Percentiles rank a stretch among this genome's conserved stretches.
These are phyloP conservation scores for Favolaschia claudopus DNA, from an alignment of 768 basidiomycete genomes.

Conservation along the genomic window DNA sequence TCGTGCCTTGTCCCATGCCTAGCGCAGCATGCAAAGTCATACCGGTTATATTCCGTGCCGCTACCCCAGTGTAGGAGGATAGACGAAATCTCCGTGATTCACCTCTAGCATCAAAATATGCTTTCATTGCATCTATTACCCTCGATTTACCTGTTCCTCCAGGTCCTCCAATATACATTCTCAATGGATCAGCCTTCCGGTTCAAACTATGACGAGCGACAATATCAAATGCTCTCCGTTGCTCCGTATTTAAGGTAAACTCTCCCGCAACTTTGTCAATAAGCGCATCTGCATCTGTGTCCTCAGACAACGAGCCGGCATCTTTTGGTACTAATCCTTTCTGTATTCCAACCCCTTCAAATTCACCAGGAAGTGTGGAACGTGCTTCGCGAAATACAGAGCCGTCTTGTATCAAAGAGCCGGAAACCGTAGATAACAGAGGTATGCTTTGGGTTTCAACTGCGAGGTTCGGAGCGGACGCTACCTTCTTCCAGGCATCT, in stretches of 20 bases:
- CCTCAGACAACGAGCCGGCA: background rate
- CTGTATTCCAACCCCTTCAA: no score
- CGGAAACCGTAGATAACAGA: no score
- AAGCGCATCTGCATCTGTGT: background rate
- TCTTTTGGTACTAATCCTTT: no score
- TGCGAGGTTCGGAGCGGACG: background rate
- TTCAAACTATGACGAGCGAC: no score
- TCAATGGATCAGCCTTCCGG: slow-evolving; percentile 8
- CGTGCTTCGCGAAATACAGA: no score
- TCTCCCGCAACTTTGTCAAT: no score
- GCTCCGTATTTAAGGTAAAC: no score
- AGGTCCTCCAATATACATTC: slow-evolving; percentile 35
- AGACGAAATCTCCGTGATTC: slow-evolving; percentile 36
- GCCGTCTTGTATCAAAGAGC: background rate
- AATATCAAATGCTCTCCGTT: no score
- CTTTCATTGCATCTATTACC: no score
- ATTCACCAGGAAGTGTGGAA: no score
- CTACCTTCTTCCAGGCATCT: background rate
- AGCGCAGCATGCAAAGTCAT: slow-evolving; percentile 48
- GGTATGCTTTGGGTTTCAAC: background rate
- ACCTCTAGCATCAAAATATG: slow-evolving; percentile 14
- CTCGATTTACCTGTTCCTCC: no score
- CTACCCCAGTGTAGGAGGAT: slow-evolving; percentile 44
- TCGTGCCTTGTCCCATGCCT: slow-evolving; percentile 18
- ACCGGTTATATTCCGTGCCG: no score